Conservation (phyloP, 169 alveolate species). For the Cryptosporidium parvum region DNA sequence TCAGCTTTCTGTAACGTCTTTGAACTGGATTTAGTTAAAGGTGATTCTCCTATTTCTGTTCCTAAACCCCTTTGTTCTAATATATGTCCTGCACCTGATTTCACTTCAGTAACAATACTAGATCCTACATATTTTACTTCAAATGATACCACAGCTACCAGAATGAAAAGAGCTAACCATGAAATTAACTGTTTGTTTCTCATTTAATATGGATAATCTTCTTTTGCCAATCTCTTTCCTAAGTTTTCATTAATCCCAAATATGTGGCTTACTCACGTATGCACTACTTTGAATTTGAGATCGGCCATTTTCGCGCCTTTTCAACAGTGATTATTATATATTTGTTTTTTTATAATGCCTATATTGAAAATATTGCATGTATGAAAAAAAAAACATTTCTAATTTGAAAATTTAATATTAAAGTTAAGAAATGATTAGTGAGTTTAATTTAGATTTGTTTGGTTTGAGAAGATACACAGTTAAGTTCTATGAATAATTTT, state of each 20-base stretch:
- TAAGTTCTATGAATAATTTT: no score
- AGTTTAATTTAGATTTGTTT: no score
- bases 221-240: neutral
- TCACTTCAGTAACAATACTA: conserved; percentile 35
- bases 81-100: neutral
- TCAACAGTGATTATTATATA: neutral
- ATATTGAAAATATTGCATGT: no score
- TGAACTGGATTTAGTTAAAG: neutral
- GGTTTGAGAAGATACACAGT: no score
- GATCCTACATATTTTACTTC: conserved; percentile 2
- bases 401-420: no score
- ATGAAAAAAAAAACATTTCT: no score
- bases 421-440: no score
- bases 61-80: neutral
- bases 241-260: neutral
- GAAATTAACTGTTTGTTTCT: neutral
- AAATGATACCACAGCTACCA: neutral
- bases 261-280: conserved; percentile 27
- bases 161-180: neutral
- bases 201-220: neutral
- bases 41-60: neutral
- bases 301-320: conserved; percentile 50
- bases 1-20: no score
- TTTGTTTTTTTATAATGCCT: no score
- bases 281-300: conserved; percentile 41